Conservation (phyloP, 331 rosid species). For the Prunus yedoensis region DNA sequence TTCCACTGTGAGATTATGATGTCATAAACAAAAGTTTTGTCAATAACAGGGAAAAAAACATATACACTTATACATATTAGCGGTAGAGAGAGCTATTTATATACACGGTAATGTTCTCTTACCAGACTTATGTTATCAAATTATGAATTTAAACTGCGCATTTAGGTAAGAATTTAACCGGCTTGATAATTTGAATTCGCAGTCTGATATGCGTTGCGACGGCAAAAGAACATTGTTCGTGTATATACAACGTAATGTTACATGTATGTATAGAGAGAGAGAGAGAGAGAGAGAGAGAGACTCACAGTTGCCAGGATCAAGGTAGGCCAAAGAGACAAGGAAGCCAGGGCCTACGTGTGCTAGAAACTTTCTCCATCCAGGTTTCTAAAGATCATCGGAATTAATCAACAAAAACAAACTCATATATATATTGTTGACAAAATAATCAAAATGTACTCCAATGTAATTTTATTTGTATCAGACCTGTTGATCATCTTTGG, state of each 20-base stretch:
- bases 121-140: background rate
- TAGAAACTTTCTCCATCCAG: constrained; percentile 74
- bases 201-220: too few species aligned
- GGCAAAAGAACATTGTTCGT: background rate
- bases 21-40: background rate
- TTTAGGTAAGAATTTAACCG: background rate
- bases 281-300: background rate
- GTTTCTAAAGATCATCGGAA: constrained; percentile 30
- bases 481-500: constrained; percentile 36
- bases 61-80: background rate
- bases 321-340: constrained; percentile 87
- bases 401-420: background rate
- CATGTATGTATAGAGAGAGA: background rate
- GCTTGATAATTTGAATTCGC: background rate
- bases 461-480: too few species aligned
- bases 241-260: background rate
- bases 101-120: background rate
- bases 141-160: background rate
- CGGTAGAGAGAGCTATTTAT: background rate
- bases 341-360: constrained; percentile 79
- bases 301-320: constrained; percentile 84
- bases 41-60: background rate
- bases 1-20: constrained; percentile 59
- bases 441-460: background rate
- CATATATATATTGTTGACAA: background rate